Base-by-base conservation (phyloP, 2,329 filamentous ascomycete genomes). In the Colletotrichum truncatum region DNA sequence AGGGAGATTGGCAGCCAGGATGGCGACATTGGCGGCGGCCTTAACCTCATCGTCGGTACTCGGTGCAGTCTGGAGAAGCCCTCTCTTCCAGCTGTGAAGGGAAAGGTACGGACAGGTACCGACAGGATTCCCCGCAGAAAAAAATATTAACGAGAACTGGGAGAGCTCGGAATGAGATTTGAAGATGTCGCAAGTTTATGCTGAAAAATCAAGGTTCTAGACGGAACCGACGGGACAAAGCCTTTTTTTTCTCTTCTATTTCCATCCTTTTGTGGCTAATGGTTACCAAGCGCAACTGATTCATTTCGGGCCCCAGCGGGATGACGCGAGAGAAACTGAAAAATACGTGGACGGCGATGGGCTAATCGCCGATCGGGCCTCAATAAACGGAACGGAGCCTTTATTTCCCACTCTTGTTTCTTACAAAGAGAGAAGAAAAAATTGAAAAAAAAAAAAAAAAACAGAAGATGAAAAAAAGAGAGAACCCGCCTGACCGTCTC, bases 1-100 rank as follows among this genome's bases (percentile, higher is more conserved):
- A 25, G 63, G 63, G 57, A 56, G 63, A 66, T 66, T 63, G 63
- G 49, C 63, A 25, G 51, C 63, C 57, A 66, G 63, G 63, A 66
- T 63, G 14, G 63, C 58, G 43, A 66, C 57, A 62, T 56, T 51
- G 49, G 49, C 43, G 57, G 28, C 43, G 57, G 57, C 63, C 49
- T 66, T 66, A 66, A 63, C 57, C 63, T 63, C 63, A 32, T 66
- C 6, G 43, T 36, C 63, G 63, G 63, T 41, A 62, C 57, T 66
- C 57, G 57, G 63, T 30, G 51, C 41, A 41, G 34, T 21, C 60
- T 46, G 54, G 54, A 64, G 60, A 41, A 39, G 9, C 18, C 21
- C 14, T 38, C 51, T 16, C 14, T 21, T 41, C 14, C 25, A 30
- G 21, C 18, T 28, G 16, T 8, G 39, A 56, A 56, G 39, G 53